Evolutionary conservation across 176 grass and related monocot species (phyloP), one percentile per base, ranked within the genome.

Genomic region (Guadua angustifolia): DNA sequence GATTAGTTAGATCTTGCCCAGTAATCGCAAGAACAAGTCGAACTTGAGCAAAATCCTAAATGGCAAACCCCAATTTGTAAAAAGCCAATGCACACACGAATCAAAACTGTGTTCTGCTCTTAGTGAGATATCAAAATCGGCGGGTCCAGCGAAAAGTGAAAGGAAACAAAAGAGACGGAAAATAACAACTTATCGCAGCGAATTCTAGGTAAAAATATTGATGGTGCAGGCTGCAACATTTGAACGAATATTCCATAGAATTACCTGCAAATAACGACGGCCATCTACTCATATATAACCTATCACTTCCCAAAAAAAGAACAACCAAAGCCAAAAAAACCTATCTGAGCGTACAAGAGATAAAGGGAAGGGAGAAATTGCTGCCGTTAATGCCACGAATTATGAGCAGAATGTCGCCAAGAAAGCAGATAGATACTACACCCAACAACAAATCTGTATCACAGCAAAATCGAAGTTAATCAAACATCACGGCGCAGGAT

Each of bases 51-150:
- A 12, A 72, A 61, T 61, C 6, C 68, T n/a, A 49, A 82, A 66
- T 80, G 24, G 2, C 39, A n/a, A 29, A 3, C 5, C 9, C 42
- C 43, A 22, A 50, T 12, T 16, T 59, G 17, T 12, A 16, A 26
- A 83, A 71, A 36, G 46, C 5, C 9, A 24, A 57, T 25, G 74
- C 4, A 21, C 38, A 66, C 12, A 33, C 66, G 24, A 65, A 70
- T 26, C 22, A 7, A 78, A 47, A 71, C 50, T 7, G 10, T 50
- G 46, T 40, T 10, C 4, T 69, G 73, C 19, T 70, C 33, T 57
- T 89, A 77, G 44, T 77, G 55, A 66, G 46, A 71, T 78, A 89
- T 89, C 64, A 71, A 85, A 51, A 81, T 89, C 83, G 71, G 32
- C 45, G 63, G 63, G 62, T 75, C 77, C 71, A 89, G 63, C 63